Base-by-base conservation (phyloP, 2,329 filamentous ascomycete species). In the Gaeumannomyces tritici region DNA sequence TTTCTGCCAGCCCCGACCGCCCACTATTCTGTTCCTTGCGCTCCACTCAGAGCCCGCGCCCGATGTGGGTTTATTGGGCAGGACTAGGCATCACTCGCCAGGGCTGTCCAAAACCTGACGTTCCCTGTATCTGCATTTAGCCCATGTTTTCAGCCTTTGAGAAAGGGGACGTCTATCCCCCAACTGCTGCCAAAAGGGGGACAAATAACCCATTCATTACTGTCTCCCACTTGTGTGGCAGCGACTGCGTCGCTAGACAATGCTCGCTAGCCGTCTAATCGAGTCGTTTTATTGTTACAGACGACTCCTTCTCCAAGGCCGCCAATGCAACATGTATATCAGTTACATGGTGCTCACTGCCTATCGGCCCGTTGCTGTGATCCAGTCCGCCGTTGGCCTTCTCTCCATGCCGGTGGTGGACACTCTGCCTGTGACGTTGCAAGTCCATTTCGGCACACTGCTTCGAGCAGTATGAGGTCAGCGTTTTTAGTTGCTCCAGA, bases 401-500 rank as follows among this genome's bases (percentile, higher is more conserved):
- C 42, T 51, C 42, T 8, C 42, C 42, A n/a, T 51, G 42, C 1
- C 67, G 69, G 35, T 73, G 64, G 62, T 74, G 73, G 6, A 71
- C 67, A 1, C 63, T 64, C 61, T 74, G 70, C 61, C 72, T 70
- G 62, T 75, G 73, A 1, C 64, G 63, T 59, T 70, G 67, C 59
- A 74, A 74, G 57, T 74, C 69, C 27, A 65, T 63, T 42, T 64
- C 67, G 21, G 72, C 71, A 60, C 73, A 75, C n/a, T 64, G 64
- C 8, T 66, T 61, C 35, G 66, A 70, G 67, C 73, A 75, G 69
- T 71, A 74, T 12, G 70, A 59, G 4, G 70, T 68, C 7, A 67
- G 63, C 12, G 67, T 64, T 62, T 69, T 69, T 33, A 71, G 68
- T 21, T 66, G 61, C 26, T 65, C 61, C 9, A 72, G 67, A 65